Conservation (phyloP, 140 eudicot species). For the Erigeron philadelphicus region DNA sequence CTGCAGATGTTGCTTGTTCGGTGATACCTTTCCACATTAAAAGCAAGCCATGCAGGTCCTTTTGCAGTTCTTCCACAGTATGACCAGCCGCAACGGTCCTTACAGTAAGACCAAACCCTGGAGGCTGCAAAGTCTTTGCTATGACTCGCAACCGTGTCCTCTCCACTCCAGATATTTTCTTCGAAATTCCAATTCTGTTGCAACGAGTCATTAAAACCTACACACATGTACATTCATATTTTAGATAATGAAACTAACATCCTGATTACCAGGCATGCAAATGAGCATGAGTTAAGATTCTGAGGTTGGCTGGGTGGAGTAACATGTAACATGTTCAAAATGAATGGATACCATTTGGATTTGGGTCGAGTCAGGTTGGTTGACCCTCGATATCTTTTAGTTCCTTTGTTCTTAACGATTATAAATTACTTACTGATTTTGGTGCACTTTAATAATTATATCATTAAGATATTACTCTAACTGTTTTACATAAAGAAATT, state of each 20-base stretch:
- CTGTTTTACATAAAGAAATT: not conserved
- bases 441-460: not conserved
- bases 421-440: not conserved
- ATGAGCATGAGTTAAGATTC: not conserved
- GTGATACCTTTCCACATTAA: slow-evolving; percentile 76
- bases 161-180: slow-evolving; percentile 77
- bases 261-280: not conserved
- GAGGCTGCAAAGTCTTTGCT: slow-evolving; percentile 84
- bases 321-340: not conserved
- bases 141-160: slow-evolving; percentile 74
- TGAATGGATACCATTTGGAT: no score
- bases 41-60: slow-evolving; percentile 82
- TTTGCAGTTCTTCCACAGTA: slow-evolving; percentile 73
- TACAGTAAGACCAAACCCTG: slow-evolving; percentile 74
- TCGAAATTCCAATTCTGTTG: slow-evolving; percentile 66
- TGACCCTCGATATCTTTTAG: not conserved
- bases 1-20: slow-evolving; percentile 88
- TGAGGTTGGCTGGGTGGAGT: not conserved
- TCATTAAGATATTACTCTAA: not conserved
- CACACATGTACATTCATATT: not conserved
- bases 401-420: no score
- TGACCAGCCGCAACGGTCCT: slow-evolving; percentile 94
- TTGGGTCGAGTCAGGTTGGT: not conserved
- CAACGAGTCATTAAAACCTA: slow-evolving; percentile 62
- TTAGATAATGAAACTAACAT: not conserved